A percentile compares a stretch with the other conserved stretches of the same genome.
Conservation (phyloP, 2,329 filamentous ascomycete genomes). For the Ceratocystis eucalypticola region DNA sequence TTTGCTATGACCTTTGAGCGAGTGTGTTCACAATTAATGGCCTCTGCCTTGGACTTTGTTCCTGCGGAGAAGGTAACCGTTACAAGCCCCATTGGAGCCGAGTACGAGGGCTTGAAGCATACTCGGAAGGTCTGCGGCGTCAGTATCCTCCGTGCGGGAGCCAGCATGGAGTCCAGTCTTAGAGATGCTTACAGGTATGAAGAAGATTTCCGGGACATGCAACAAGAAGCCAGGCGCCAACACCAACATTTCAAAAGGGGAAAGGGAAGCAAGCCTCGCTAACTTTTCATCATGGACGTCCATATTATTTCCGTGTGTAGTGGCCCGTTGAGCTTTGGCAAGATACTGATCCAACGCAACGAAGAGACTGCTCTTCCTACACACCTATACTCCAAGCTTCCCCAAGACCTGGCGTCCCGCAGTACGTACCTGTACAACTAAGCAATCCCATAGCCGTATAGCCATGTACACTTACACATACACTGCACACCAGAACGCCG, state of each 20-base stretch:
- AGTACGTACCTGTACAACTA: conserved; percentile 9
- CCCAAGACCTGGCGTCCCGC: conserved; percentile 20
- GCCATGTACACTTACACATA: not conserved
- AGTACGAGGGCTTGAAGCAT: conserved; percentile 17
- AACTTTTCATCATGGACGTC: not conserved
- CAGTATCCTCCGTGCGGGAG: conserved; percentile 26
- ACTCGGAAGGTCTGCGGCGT: conserved; percentile 24
- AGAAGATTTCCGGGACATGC: not conserved
- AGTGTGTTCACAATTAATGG: conserved; percentile 18
- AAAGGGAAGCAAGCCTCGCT: not conserved
- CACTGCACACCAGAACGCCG: not conserved
- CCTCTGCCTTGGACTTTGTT: conserved; percentile 18
- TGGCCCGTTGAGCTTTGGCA: conserved; percentile 25
- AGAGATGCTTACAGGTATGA: conserved; percentile 23
- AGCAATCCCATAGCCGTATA: not conserved
- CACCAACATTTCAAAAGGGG: not conserved
- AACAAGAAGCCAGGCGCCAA: not conserved
- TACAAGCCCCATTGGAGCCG: conserved; percentile 19
- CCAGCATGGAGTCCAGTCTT: conserved; percentile 25
- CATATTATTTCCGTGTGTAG: conserved; percentile 8
- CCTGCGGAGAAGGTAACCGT: conserved; percentile 16
- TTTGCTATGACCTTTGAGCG: conserved; percentile 19
- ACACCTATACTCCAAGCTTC: conserved; percentile 26
- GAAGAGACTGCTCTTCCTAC: conserved; percentile 24
- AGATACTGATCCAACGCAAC: conserved; percentile 27